Evolutionary conservation across 768 basidiomycete genomes (phyloP).

Genomic region (Amanita brunnescens): DNA sequence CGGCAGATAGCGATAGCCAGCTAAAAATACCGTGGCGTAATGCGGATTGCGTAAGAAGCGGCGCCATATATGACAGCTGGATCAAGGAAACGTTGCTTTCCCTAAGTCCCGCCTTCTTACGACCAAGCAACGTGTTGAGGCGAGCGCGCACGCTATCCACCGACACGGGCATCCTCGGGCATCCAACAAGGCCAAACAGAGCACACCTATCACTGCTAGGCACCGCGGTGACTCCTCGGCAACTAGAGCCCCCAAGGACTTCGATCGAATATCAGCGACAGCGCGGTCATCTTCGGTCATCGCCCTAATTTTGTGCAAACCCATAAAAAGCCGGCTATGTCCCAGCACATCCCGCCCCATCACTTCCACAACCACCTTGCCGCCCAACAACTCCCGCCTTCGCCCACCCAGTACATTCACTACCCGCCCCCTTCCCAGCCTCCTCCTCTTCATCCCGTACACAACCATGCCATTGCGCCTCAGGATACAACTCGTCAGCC

Average conservation of each 20-base stretch:
- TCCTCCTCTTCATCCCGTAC: conserved; percentile 7
- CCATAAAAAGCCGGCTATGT: conserved; percentile 22
- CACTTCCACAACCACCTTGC: conserved; percentile 10
- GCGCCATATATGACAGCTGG: conserved; percentile 6
- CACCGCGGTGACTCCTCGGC: conserved; percentile 1
- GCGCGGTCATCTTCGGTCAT: conserved; percentile 8
- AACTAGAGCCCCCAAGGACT: conserved; percentile 7
- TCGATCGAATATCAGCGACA: conserved; percentile 7
- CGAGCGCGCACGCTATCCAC: background rate
- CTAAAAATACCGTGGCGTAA: conserved; percentile 1
- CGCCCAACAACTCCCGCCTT: conserved; percentile 9
- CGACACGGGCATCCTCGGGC: conserved; percentile 5
- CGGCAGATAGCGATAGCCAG: background rate
- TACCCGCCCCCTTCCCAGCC: conserved; percentile 12
- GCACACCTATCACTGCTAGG: conserved; percentile 3
- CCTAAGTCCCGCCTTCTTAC: conserved; percentile 4
- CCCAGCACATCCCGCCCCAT: conserved; percentile 32
- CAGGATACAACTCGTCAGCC: conserved; percentile 21
- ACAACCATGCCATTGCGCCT: conserved; percentile 16
- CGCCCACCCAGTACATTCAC: conserved; percentile 8
- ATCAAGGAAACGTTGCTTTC: background rate
- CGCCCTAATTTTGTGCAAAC: conserved; percentile 1
- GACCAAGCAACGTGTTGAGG: conserved; percentile 1
- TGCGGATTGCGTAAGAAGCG: background rate
- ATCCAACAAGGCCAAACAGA: conserved; percentile 7